Evolutionary conservation across 225 moss, liverwort and hornwort species (phyloP).

Genomic region (Anthoceros angustus): DNA sequence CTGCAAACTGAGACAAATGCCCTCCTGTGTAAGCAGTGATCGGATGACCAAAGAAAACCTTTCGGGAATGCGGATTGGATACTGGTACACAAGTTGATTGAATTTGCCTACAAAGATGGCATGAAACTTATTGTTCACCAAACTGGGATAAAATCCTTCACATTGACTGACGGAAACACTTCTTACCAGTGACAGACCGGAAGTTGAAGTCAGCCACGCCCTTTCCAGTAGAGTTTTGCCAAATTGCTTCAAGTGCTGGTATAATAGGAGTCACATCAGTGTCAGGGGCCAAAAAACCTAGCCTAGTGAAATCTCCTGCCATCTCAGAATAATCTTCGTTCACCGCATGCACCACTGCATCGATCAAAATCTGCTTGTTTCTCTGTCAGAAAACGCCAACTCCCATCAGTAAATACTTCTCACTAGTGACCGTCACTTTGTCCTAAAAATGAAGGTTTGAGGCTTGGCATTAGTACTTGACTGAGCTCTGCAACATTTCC

Average conservation of each 20-base stretch:
- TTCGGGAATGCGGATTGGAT: conserved; percentile 97
- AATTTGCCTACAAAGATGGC: conserved; percentile 53
- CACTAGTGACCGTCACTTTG: not conserved
- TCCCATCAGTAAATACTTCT: not conserved
- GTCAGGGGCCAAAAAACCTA: conserved; percentile 87
- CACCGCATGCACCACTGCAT: conserved; percentile 95
- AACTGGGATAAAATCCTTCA: not conserved
- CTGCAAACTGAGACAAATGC: conserved; percentile 72
- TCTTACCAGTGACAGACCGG: conserved; percentile 65
- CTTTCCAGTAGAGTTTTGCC: conserved; percentile 98
- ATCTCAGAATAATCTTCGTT: conserved; percentile 97
- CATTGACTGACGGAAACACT: conserved; percentile 6
- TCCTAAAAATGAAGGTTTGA: not conserved
- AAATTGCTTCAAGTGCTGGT: conserved; percentile 89
- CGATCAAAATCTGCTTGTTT: conserved; percentile 98
- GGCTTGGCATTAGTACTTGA: conserved; percentile 34
- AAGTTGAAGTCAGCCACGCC: conserved; percentile 95
- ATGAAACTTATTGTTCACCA: no score
- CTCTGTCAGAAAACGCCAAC: conserved; percentile 31
- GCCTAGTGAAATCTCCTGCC: conserved; percentile 92
- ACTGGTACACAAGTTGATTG: conserved; percentile 87
- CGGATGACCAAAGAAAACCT: conserved; percentile 96
- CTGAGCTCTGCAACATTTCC: conserved; percentile 98
- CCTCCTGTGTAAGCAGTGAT: conserved; percentile 93
- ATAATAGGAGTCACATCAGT: conserved; percentile 93